phyloP scores from a whole-genome alignment of 768 basidiomycete species.

The Phlebiopsis gigantea region DNA sequence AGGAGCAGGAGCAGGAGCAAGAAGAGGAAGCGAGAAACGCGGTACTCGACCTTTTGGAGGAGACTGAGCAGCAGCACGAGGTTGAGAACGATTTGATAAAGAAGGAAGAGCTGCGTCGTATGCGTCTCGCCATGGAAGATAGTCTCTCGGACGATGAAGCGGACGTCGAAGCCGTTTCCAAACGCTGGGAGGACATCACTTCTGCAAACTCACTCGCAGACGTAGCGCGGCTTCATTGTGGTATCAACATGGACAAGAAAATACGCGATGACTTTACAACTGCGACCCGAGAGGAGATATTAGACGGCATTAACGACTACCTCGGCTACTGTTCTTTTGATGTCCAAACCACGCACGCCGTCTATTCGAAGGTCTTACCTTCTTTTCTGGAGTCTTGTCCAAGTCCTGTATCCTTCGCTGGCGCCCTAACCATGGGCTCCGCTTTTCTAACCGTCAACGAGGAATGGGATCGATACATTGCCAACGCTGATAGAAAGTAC shows the following conservation, averaged over 20 bases:
- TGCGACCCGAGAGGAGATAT: constrained; percentile 57
- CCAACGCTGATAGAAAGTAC: constrained; percentile 73
- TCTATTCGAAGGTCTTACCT: constrained; percentile 74
- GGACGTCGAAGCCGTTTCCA: constrained; percentile 36
- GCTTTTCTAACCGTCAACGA: constrained; percentile 89
- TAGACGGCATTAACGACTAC: constrained; percentile 62
- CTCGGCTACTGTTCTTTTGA: constrained; percentile 84
- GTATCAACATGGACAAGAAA: constrained; percentile 72
- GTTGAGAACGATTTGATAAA: constrained; percentile 35
- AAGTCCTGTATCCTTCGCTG: constrained; percentile 89
- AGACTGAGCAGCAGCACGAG: constrained; percentile 30
- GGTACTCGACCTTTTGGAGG: constrained; percentile 47
- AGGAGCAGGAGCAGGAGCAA: constrained; percentile 48
- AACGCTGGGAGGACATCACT: constrained; percentile 91
- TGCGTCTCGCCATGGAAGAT: constrained; percentile 35
- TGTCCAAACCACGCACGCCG: constrained; percentile 77
- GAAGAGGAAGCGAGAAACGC: constrained; percentile 61
- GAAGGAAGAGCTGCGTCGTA: constrained; percentile 33
- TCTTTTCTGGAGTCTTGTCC: constrained; percentile 81
- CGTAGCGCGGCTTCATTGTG: constrained; percentile 87
- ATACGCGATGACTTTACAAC: constrained; percentile 75
- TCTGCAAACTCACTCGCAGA: constrained; percentile 89
- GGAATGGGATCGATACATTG: constrained; percentile 81
- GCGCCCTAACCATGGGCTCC: constrained; percentile 86
- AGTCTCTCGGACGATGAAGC: constrained; percentile 33